These are phyloP conservation scores for Andrographis paniculata DNA, from an alignment of 305 asterid species.

Conservation along the genomic window DNA sequence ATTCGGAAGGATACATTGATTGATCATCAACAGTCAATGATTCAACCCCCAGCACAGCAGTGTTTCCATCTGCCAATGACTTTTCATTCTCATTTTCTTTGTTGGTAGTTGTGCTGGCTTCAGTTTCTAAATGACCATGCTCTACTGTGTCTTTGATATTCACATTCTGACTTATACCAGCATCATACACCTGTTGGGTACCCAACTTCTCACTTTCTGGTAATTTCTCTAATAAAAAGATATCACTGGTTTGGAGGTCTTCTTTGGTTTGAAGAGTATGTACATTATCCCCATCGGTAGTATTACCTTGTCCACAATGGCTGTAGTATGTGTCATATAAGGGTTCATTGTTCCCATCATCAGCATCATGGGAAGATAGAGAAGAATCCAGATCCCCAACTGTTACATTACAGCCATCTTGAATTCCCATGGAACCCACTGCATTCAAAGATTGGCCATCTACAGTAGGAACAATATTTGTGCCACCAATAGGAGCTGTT, in stretches of 20 bases:
- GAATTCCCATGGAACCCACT: constrained; percentile 3
- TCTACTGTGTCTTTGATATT: constrained; percentile 9
- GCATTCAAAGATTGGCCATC: constrained; percentile 2
- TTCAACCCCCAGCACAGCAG: not conserved
- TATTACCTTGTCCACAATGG: constrained; percentile 14
- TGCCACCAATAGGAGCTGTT: constrained; percentile 21
- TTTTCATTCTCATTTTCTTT: constrained; percentile 16
- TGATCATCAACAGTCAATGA: constrained; percentile 13
- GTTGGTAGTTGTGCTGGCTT: constrained; percentile 5
- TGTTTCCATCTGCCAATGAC: not conserved
- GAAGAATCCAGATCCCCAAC: constrained; percentile 12
- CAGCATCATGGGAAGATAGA: constrained; percentile 10
- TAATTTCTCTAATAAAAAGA: constrained; percentile 3
- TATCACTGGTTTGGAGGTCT: constrained; percentile 21
- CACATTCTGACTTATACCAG: not conserved
- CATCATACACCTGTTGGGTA: too few relatives aligned
- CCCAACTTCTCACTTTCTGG: constrained; percentile 21
- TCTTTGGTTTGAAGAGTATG: constrained; percentile 14
- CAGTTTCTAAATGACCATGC: constrained; percentile 11
- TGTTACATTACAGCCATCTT: constrained; percentile 19
- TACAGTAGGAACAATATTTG: constrained; percentile 14
- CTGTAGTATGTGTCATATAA: constrained; percentile 20
- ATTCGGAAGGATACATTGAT: constrained; percentile 16
- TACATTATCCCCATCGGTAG: constrained; percentile 21
- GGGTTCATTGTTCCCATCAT: constrained; percentile 9